Base-by-base conservation (phyloP, 2,329 filamentous ascomycete genomes). In the Xylariaceae sp. region DNA sequence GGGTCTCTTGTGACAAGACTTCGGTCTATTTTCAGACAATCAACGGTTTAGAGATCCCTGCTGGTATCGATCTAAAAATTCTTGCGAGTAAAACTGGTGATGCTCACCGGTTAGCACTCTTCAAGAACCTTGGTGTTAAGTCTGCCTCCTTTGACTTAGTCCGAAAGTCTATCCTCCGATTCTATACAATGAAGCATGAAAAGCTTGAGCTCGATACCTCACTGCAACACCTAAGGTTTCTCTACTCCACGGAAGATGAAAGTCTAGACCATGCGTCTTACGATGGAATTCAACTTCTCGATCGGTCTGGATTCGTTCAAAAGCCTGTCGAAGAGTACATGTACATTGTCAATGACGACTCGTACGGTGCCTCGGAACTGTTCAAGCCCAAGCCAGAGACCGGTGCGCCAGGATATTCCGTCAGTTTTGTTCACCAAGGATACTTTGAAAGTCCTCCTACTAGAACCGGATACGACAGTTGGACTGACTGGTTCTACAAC, bases 321-420 rank as follows among this genome's bases (percentile, higher is more conserved):
- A 22, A 7, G 10, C 42, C 38, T 8, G 1, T 23, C 5, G 3
- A 36, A 1, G 2, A 12, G n/a, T 10, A 23, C 7, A 43, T 27
- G n/a, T 56, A 56, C 35, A 22, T 55, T 22, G 23, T 11, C 7
- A 40, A 52, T 25, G 40, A 47, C 29, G 37, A 52, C 10, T 39
- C 49, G 2, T 55, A 53, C 27, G 50, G 54, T 10, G 36, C 54
- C 14, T 43, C 35, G 34, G 45, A 55, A 21, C 36, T 59, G 22
- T 44, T 55, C 8, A 44, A 39, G 22, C 22, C 37, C 20, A 40
- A 50, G 20, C 44, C 46, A 11, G 50, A 44, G 2, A 40, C 47
- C 10, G 45, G 47, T 8, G 48, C 48, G 16, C 37, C 42, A 23
- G 51, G 52, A 3, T 48, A 12, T 17, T 1, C 2, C 6, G 34